phyloP scores from a whole-genome alignment of 2,329 filamentous ascomycete genomes.

The Trichoderma hamatum region DNA sequence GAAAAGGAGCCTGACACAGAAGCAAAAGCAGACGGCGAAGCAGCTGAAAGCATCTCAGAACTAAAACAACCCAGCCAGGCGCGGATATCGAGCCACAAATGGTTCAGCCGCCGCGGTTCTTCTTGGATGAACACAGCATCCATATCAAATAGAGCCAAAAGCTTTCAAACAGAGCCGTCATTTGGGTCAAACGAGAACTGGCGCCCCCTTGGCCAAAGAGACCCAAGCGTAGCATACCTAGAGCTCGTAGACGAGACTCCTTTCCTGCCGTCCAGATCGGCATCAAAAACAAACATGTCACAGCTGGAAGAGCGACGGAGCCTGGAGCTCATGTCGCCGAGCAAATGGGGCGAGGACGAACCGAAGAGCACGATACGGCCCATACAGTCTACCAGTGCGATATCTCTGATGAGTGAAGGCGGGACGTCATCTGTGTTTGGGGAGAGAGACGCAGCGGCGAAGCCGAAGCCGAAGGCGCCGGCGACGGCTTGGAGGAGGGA shows the following conservation, averaged over 20 bases:
- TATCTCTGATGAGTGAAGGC: conserved; percentile 23
- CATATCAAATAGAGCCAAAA: conserved; percentile 31
- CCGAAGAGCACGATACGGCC: conserved; percentile 24
- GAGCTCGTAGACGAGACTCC: conserved; percentile 42
- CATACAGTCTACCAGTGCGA: conserved; percentile 18
- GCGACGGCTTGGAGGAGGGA: conserved; percentile 28
- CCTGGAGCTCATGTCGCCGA: conserved; percentile 27
- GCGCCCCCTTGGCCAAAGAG: conserved; percentile 37
- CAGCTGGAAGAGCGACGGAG: conserved; percentile 22
- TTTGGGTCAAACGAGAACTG: conserved; percentile 46
- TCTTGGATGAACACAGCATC: conserved; percentile 36
- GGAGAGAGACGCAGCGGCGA: conserved; percentile 18
- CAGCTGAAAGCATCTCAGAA: conserved; percentile 33
- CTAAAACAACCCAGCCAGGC: conserved; percentile 34
- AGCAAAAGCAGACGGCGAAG: conserved; percentile 32
- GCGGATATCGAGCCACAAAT: conserved; percentile 32
- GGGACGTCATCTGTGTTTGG: conserved; percentile 28
- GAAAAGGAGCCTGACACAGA: conserved; percentile 29
- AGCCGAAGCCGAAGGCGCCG: conserved; percentile 8
- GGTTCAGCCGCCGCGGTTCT: conserved; percentile 14
- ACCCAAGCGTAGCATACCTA: conserved; percentile 40
- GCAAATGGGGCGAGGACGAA: conserved; percentile 23
- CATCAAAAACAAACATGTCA: conserved; percentile 30
- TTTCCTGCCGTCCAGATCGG: conserved; percentile 44
- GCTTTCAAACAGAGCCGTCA: conserved; percentile 37